Evolutionary conservation across 2,329 filamentous ascomycete genomes (phyloP).

Genomic region (Aspergillus jensenii): DNA sequence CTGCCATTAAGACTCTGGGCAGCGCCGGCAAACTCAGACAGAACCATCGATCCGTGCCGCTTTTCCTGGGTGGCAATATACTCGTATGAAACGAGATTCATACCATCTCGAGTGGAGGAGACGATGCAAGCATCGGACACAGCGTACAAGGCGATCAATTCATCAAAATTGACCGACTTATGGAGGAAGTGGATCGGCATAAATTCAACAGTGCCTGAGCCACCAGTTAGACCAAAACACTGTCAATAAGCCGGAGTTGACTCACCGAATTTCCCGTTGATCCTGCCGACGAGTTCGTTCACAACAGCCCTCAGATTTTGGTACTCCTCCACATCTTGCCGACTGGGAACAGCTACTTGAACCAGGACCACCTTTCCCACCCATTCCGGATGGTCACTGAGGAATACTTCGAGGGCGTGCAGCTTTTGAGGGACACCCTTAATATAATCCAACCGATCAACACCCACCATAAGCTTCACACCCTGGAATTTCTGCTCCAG

Average conservation of each 20-base stretch:
- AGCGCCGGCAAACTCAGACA: constrained; percentile 95
- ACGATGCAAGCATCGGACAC: constrained; percentile 91
- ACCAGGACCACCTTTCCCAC: constrained; percentile 96
- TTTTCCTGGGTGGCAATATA: constrained; percentile 94
- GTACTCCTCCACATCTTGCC: constrained; percentile 96
- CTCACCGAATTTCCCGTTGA: constrained; percentile 71
- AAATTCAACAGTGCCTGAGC: constrained; percentile 81
- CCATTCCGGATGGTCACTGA: constrained; percentile 97
- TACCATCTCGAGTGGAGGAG: constrained; percentile 93
- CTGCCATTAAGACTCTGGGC: constrained; percentile 92
- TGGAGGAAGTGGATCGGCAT: constrained; percentile 99
- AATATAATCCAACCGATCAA: constrained; percentile 97
- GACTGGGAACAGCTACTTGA: constrained; percentile 90
- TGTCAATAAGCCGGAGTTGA: background rate
- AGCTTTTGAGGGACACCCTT: constrained; percentile 98
- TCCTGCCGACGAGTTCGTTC: constrained; percentile 93
- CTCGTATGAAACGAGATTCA: constrained; percentile 98
- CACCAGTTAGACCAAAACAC: constrained; percentile 14
- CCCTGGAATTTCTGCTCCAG: constrained; percentile 90
- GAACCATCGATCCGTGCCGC: constrained; percentile 87
- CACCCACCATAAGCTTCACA: constrained; percentile 93
- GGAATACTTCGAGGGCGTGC: constrained; percentile 92
- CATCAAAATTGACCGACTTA: constrained; percentile 91
- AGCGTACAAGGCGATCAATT: constrained; percentile 89
- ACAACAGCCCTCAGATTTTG: constrained; percentile 93